phyloP scores from a whole-genome alignment of 139 green algal species.

The Penium margaritaceum region DNA sequence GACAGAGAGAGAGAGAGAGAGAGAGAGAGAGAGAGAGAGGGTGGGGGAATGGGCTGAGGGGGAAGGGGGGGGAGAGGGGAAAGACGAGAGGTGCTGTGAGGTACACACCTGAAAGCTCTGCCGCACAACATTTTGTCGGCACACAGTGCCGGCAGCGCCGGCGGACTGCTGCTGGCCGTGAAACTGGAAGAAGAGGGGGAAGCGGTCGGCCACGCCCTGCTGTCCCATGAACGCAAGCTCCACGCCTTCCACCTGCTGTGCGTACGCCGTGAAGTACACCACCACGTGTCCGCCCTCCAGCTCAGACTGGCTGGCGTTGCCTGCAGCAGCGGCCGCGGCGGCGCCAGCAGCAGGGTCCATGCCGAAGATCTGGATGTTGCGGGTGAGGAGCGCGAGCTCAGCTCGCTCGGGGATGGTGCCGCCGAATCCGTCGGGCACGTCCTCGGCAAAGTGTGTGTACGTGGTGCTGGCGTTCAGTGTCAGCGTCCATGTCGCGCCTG shows the following conservation, averaged over 20 bases:
- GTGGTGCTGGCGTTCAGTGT: not conserved
- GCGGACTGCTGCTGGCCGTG: constrained; percentile 32
- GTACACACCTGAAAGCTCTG: no score
- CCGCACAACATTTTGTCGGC: no score
- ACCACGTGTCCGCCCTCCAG: constrained; percentile 30
- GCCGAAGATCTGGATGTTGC: constrained; percentile 14
- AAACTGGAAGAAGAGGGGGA: constrained; percentile 47
- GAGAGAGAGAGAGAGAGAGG: not conserved
- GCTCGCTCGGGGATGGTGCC: constrained; percentile 9
- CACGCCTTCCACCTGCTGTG: constrained; percentile 28
- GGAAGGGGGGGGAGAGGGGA: not conserved
- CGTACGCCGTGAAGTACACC: constrained; percentile 16
- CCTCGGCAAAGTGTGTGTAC: constrained; percentile 20
- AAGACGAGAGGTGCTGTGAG: not conserved
- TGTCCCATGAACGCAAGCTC: constrained; percentile 33
- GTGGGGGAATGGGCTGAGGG: not conserved
- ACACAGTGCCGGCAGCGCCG: no score
- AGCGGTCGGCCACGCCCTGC: constrained; percentile 32
- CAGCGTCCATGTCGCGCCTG: no score
- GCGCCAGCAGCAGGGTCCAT: no score
- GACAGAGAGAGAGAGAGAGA: not conserved
- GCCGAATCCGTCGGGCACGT: constrained; percentile 19
- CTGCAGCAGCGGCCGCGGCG: no score
- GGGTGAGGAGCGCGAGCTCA: constrained; percentile 30
- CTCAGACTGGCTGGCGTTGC: not conserved